A percentile compares a stretch with the other conserved stretches of the same genome.
phyloP scores from a whole-genome alignment of 2,329 filamentous ascomycete genomes.

The Mycosphaerelloides madeirae region DNA sequence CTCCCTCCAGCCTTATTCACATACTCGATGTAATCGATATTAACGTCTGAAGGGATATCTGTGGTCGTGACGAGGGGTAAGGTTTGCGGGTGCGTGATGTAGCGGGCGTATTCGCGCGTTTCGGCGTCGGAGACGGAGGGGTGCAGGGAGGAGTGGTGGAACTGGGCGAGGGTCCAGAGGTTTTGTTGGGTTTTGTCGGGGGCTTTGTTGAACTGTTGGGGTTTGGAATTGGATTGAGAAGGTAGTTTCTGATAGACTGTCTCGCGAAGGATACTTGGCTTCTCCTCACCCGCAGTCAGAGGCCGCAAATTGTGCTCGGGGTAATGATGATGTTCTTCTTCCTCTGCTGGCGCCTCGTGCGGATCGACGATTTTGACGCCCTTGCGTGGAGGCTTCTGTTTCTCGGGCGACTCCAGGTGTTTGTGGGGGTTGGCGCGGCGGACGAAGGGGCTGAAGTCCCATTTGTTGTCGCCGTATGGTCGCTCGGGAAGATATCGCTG shows the following conservation, averaged over 20 bases:
- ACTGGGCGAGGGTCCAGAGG: conserved; percentile 83
- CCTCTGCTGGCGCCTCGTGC: conserved; percentile 21
- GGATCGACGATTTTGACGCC: conserved; percentile 67
- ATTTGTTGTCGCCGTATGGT: conserved; percentile 61
- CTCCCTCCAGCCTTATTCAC: conserved; percentile 64
- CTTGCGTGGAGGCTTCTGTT: conserved; percentile 63
- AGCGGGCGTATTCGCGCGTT: conserved; percentile 79
- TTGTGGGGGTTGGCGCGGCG: conserved; percentile 52
- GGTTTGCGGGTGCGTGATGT: conserved; percentile 83
- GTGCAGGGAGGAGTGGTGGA: conserved; percentile 79
- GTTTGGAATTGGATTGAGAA: conserved; percentile 2
- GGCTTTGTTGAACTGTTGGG: conserved; percentile 6
- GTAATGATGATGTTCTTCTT: conserved; percentile 1
- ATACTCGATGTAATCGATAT: conserved; percentile 73
- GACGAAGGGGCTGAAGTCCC: conserved; percentile 83
- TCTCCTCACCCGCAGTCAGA: conserved; percentile 22
- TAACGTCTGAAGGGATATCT: conserved; percentile 55
- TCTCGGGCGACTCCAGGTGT: conserved; percentile 50
- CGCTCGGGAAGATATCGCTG: conserved; percentile 76
- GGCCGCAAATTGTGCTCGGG: conserved; percentile 9
- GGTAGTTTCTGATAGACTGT: conserved; percentile 7
- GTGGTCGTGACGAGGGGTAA: conserved; percentile 71
- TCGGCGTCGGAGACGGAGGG: conserved; percentile 74
- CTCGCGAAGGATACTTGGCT: conserved; percentile 40
- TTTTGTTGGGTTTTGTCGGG: conserved; percentile 76